Evolutionary conservation across 2,329 filamentous ascomycete genomes (phyloP), one percentile per base, ranked within the genome.

Genomic region (Aspergillus luchuensis): DNA sequence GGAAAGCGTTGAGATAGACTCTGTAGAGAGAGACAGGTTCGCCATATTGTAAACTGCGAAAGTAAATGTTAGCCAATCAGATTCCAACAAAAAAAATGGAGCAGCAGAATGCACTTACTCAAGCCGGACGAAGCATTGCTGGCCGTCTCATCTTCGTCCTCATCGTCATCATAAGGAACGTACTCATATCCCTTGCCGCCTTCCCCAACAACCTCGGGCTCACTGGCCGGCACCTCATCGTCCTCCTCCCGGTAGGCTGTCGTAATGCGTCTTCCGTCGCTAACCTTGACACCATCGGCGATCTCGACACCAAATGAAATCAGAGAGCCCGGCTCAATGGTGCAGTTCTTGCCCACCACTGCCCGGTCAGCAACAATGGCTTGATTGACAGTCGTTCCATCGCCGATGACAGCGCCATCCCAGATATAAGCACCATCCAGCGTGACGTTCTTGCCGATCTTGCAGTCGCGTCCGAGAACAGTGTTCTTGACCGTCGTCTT

Each of bases 391-490:
- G 84, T 84, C 15, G 89, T 83, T 19, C 88, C 88, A 71, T 97
- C 91, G 1, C 87, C 90, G 66, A 99, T 86, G 5, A 84, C 85
- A 0, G 87, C 87, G 68, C 92, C 86, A 68, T 97, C 91, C 93
- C 94, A 98, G 64, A 99, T 86, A 69, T 92, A 94, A 21, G 91
- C 89, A 67, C 91, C 85, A 51, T 90, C 84, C 62, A 99, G 87
- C 39, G 82, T 85, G 28, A 95, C 93, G 66, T 95, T 91, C 67
- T 86, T 89, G 6, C 95, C 95, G 67, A 99, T 95, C 65, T 87
- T 88, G 77, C 94, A 98, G 66, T 90, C 85, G 63, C 90, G 86
- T 33, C 95, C 95, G 61, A 99, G 87, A 50, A 95, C 86, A 69
- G 90, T 93, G 75, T 90, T 90, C 8, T 82, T 82, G 33, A 99